Evolutionary conservation across 768 basidiomycete genomes (phyloP).

Genomic region (Boletus rex-veris): DNA sequence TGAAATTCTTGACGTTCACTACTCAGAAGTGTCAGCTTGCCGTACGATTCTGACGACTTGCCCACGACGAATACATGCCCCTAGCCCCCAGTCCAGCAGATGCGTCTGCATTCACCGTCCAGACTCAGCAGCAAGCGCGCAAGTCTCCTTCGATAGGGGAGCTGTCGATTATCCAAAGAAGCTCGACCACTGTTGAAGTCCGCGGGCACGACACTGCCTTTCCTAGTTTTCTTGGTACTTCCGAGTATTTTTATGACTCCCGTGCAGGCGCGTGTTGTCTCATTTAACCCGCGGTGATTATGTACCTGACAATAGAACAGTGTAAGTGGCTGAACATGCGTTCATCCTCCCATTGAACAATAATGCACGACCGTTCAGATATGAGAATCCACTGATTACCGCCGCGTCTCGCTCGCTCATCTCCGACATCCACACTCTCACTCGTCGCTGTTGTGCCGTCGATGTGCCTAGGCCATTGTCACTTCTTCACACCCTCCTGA

Average conservation of each 20-base stretch:
- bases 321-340: conserved; percentile 24
- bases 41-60: background rate
- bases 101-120: background rate
- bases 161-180: conserved; percentile 37
- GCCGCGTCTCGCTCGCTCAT: conserved; percentile 72
- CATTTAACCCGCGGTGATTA: background rate
- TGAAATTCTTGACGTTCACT: no score
- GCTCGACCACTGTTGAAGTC: conserved; percentile 62
- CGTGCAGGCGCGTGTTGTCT: conserved; percentile 54
- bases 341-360: background rate
- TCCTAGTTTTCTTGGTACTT: conserved; percentile 46
- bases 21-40: no score
- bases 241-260: conserved; percentile 66
- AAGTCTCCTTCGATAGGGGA: conserved; percentile 20
- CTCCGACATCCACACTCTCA: conserved; percentile 63
- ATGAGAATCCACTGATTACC: conserved; percentile 77
- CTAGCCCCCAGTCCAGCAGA: conserved; percentile 1
- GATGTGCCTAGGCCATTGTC: conserved; percentile 69
- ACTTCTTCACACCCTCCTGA: conserved; percentile 54
- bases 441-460: conserved; percentile 55
- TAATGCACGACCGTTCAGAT: conserved; percentile 38
- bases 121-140: background rate
- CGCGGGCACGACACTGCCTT: conserved; percentile 52
- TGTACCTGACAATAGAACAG: conserved; percentile 11
- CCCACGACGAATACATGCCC: conserved; percentile 7